Conservation (phyloP, 192 early-diverging fungal genomes). For the Coemansia sp. region DNA sequence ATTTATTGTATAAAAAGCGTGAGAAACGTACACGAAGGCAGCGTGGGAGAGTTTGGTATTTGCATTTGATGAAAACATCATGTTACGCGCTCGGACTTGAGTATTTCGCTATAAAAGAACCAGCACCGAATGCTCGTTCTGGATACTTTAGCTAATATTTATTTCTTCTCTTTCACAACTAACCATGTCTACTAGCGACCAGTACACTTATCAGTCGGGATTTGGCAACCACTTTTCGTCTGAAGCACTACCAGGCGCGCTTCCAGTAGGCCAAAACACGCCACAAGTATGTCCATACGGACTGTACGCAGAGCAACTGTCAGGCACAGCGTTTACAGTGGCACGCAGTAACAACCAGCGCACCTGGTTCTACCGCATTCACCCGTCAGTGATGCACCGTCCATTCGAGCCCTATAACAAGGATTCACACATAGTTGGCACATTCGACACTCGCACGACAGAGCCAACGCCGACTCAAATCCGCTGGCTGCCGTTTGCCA, state of each 20-base stretch:
- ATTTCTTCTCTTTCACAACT: too few relatives aligned
- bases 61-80: neutral
- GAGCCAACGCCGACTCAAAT: constrained; percentile 81
- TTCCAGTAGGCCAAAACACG: constrained; percentile 88
- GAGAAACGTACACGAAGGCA: neutral
- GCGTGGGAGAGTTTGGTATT: neutral
- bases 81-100: neutral
- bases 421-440: constrained; percentile 54
- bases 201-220: constrained; percentile 70
- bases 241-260: constrained; percentile 77
- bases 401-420: constrained; percentile 60
- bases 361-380: constrained; percentile 95
- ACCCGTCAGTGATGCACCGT: constrained; percentile 80
- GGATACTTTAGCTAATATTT: neutral
- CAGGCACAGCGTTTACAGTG: constrained; percentile 87
- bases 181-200: constrained; percentile 11
- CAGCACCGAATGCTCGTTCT: neutral
- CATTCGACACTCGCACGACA: constrained; percentile 60
- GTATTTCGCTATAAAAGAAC: neutral
- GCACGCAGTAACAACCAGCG: constrained; percentile 76
- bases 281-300: constrained; percentile 88
- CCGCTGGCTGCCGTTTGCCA: constrained; percentile 90
- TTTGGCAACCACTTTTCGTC: constrained; percentile 89
- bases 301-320: constrained; percentile 94
- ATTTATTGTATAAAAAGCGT: neutral